These are phyloP conservation scores for Lentinula aciculospora DNA, from an alignment of 768 basidiomycete genomes.

Conservation along the genomic window DNA sequence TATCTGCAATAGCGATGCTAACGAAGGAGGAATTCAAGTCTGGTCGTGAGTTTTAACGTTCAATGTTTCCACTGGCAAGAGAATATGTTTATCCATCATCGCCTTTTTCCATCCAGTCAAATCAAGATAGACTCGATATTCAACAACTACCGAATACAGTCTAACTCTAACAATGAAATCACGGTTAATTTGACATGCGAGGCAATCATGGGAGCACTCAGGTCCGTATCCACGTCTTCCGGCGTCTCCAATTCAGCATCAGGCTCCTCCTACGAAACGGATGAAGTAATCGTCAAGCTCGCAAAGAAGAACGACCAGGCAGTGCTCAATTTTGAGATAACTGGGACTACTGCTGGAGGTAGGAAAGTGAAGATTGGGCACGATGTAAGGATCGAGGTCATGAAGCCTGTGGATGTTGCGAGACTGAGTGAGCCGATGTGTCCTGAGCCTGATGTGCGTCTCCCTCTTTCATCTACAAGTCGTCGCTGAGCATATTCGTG, in stretches of 20 bases:
- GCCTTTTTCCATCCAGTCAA: slow-evolving; percentile 30
- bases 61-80: no score
- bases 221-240: slow-evolving; percentile 48
- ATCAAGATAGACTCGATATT: slow-evolving; percentile 68
- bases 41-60: slow-evolving; percentile 47
- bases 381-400: slow-evolving; percentile 78
- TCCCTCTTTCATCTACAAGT: background rate
- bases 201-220: slow-evolving; percentile 69
- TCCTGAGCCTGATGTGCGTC: slow-evolving; percentile 76
- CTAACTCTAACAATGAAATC: slow-evolving; percentile 79
- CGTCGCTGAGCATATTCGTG: background rate
- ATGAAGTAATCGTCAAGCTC: slow-evolving; percentile 62
- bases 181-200: slow-evolving; percentile 69
- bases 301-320: slow-evolving; percentile 84
- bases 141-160: slow-evolving; percentile 77
- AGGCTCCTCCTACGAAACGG: slow-evolving; percentile 3
- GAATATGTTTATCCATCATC: background rate
- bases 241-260: slow-evolving; percentile 16
- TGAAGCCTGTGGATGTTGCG: slow-evolving; percentile 69
- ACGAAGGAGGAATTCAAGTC: slow-evolving; percentile 83
- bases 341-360: slow-evolving; percentile 57
- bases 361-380: slow-evolving; percentile 63
- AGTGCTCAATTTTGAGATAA: slow-evolving; percentile 73
- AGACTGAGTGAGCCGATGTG: slow-evolving; percentile 76
- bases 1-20: slow-evolving; percentile 76